Percentiles rank a stretch among this genome's conserved stretches.
phyloP scores from a whole-genome alignment of 202 grass and related monocot species.

The Digitaria exilis region DNA sequence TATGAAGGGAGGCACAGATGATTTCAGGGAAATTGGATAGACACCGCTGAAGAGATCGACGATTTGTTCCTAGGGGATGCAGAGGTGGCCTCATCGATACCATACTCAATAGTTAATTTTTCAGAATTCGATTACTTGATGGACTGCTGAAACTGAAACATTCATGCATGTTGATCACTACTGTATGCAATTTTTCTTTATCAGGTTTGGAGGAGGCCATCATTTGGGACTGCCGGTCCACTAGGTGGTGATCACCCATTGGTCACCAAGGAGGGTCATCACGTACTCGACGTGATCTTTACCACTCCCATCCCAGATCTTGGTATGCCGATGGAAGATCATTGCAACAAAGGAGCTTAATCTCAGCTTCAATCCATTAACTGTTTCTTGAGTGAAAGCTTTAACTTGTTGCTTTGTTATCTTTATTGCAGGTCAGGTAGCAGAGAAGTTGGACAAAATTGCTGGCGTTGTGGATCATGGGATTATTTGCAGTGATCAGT shows the following conservation, averaged over 20 bases:
- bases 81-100: constrained; percentile 51
- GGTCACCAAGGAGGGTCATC: constrained; percentile 77
- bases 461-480: constrained; percentile 80
- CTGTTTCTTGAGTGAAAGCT: background rate
- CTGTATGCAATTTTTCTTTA: background rate
- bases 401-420: constrained; percentile 19
- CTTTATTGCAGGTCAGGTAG: constrained; percentile 61
- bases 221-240: constrained; percentile 66
- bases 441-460: constrained; percentile 69
- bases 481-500: constrained; percentile 66
- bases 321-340: constrained; percentile 42
- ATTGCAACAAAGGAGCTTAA: background rate
- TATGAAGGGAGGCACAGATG: constrained; percentile 31
- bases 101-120: background rate
- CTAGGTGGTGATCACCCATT: constrained; percentile 78
- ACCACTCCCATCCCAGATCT: constrained; percentile 75
- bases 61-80: constrained; percentile 91
- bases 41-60: constrained; percentile 85
- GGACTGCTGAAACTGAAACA: background rate
- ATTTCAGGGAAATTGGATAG: constrained; percentile 88
- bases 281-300: constrained; percentile 88
- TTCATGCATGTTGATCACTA: background rate
- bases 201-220: constrained; percentile 95
- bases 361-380: background rate
- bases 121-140: background rate